Evolutionary conservation across 2,329 filamentous ascomycete genomes (phyloP).

Genomic region (Stenocarpella maydis): DNA sequence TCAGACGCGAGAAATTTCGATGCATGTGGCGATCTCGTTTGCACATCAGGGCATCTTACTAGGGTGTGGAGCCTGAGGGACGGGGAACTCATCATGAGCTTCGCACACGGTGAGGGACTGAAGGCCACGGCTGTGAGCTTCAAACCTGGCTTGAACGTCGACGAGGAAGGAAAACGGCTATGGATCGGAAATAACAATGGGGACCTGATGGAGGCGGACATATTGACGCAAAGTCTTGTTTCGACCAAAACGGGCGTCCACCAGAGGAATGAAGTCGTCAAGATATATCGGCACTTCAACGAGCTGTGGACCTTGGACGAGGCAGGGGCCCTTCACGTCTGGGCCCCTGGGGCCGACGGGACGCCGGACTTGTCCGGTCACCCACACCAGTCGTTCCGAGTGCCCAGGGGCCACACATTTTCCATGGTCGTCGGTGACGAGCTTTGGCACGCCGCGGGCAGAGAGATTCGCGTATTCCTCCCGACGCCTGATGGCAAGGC

Average conservation of each 20-base stretch:
- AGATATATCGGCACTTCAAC: conserved; percentile 84
- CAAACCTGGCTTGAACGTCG: conserved; percentile 79
- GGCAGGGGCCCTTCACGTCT: conserved; percentile 84
- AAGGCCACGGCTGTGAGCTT: conserved; percentile 85
- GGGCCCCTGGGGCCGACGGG: conserved; percentile 78
- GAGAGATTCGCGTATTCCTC: conserved; percentile 84
- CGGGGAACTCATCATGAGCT: conserved; percentile 81
- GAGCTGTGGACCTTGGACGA: conserved; percentile 97
- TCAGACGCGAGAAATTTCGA: conserved; percentile 89
- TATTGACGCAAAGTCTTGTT: conserved; percentile 75
- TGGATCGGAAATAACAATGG: conserved; percentile 93
- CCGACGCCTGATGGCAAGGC: conserved; percentile 73
- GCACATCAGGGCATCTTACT: conserved; percentile 86
- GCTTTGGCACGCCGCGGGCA: conserved; percentile 88
- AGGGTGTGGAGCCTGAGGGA: conserved; percentile 87
- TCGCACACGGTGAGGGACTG: conserved; percentile 84
- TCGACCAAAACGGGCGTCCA: conserved; percentile 76
- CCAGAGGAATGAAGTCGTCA: conserved; percentile 79
- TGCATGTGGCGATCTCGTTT: conserved; percentile 86
- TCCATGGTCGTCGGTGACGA: conserved; percentile 87
- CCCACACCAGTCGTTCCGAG: conserved; percentile 76
- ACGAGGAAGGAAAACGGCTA: conserved; percentile 80
- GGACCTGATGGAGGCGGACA: conserved; percentile 89
- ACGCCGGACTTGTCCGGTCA: conserved; percentile 77
- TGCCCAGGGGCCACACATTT: conserved; percentile 84